Percentiles rank a stretch among this genome's conserved stretches.
phyloP scores from a whole-genome alignment of 2,329 filamentous ascomycete species.

The Mycosphaerella sp. region DNA sequence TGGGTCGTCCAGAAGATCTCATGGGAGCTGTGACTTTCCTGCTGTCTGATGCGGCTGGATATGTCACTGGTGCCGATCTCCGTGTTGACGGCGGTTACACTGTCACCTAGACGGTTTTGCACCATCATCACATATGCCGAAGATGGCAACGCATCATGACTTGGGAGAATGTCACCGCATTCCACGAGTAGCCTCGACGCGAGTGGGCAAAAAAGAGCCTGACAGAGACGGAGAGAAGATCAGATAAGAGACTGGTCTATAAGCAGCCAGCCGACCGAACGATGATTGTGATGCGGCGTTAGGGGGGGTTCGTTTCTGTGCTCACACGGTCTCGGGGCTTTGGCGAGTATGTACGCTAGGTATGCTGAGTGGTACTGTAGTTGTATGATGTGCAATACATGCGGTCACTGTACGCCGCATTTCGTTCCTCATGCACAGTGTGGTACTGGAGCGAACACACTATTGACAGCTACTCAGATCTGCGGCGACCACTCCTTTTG shows the following conservation, averaged over 20 bases:
- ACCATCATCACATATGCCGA: not conserved
- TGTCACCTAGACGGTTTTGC: slow-evolving; percentile 29
- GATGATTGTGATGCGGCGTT: not conserved
- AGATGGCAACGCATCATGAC: too few relatives aligned
- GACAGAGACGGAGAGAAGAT: not conserved
- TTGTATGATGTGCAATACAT: not conserved
- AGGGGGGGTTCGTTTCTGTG: not conserved
- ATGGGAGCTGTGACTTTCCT: slow-evolving; percentile 90
- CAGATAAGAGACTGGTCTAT: not conserved
- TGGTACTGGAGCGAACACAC: not conserved
- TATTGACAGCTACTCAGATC: too few relatives aligned
- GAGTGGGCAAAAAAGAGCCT: not conserved
- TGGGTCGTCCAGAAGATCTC: slow-evolving; percentile 84
- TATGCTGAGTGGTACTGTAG: not conserved
- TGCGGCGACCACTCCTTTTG: too few relatives aligned
- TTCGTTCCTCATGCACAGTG: not conserved
- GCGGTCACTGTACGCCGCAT: not conserved
- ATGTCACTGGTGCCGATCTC: slow-evolving; percentile 54
- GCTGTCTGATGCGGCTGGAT: slow-evolving; percentile 68
- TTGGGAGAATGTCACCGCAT: not conserved
- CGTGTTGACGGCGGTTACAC: slow-evolving; percentile 41
- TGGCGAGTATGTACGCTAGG: not conserved
- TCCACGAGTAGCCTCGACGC: not conserved
- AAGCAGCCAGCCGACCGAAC: not conserved
- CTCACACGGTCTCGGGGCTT: not conserved